These are phyloP conservation scores for Amphirosellinia nigrospora DNA, from an alignment of 495 filamentous ascomycete genomes.

Conservation along the genomic window DNA sequence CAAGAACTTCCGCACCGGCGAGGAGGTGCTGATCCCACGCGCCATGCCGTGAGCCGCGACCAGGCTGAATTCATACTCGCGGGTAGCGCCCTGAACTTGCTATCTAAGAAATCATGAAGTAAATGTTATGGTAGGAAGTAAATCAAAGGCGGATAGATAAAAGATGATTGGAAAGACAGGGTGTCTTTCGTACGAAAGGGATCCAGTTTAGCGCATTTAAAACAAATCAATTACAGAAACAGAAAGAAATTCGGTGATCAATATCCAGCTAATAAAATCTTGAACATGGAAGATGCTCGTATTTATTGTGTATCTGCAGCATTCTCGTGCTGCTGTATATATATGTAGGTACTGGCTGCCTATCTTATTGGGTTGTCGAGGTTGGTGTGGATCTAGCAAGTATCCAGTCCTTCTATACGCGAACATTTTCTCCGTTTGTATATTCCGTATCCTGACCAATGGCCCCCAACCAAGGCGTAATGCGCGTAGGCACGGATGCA, in stretches of 20 bases:
- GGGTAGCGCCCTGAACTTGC: slow-evolving; percentile 89
- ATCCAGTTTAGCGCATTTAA: not conserved
- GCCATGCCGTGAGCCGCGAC: slow-evolving; percentile 83
- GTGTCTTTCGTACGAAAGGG: not conserved
- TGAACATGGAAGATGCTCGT: not conserved
- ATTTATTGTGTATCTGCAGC: not conserved
- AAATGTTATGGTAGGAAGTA: not conserved
- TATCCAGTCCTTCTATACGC: not conserved
- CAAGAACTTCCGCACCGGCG: slow-evolving; percentile 65
- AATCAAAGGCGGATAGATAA: not conserved
- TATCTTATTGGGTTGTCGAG: not conserved
- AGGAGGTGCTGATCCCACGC: slow-evolving; percentile 65
- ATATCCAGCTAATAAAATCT: not conserved
- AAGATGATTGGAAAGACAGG: not conserved
- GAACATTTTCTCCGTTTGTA: not conserved
- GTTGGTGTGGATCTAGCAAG: not conserved
- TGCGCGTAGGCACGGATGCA: not conserved
- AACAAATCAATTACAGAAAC: not conserved
- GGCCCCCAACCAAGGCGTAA: not conserved
- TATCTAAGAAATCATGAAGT: slow-evolving; percentile 59
- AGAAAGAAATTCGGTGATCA: not conserved
- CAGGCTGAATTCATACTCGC: slow-evolving; percentile 91
- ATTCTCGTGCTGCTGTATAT: not conserved
- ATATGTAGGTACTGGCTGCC: not conserved
- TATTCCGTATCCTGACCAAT: not conserved